phyloP scores from a whole-genome alignment of 495 filamentous ascomycete species.

The Penicillium malachiteum region DNA sequence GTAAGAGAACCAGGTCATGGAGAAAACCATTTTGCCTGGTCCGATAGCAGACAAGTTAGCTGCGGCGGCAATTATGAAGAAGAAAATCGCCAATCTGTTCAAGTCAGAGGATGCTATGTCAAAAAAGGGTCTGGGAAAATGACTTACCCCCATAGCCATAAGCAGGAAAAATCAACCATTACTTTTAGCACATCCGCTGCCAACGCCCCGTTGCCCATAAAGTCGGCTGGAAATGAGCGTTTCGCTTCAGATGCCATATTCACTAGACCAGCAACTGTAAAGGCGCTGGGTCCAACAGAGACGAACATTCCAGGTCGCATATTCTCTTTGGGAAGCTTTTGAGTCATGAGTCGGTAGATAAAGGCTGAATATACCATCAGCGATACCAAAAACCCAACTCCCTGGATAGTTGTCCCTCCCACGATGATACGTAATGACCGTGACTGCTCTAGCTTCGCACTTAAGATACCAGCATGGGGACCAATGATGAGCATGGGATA shows the following conservation, averaged over 20 bases:
- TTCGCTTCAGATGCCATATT: conserved; percentile 52
- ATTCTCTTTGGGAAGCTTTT: conserved; percentile 77
- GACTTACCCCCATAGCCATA: conserved; percentile 78
- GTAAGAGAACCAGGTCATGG: conserved; percentile 88
- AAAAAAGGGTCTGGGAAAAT: neutral
- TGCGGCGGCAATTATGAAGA: conserved; percentile 76
- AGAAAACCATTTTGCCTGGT: conserved; percentile 65
- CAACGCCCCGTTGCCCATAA: conserved; percentile 58
- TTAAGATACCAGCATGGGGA: conserved; percentile 68
- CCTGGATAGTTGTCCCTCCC: conserved; percentile 71
- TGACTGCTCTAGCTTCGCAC: conserved; percentile 45
- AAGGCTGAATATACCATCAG: conserved; percentile 86
- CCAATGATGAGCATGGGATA: conserved; percentile 82
- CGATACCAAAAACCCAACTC: conserved; percentile 80
- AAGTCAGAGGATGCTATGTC: neutral
- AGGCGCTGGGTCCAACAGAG: conserved; percentile 74
- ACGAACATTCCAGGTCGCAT: conserved; percentile 84
- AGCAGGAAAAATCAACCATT: conserved; percentile 56
- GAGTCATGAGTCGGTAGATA: conserved; percentile 86
- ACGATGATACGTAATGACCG: conserved; percentile 63
- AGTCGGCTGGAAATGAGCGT: conserved; percentile 48
- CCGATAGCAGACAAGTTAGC: conserved; percentile 73
- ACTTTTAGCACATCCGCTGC: conserved; percentile 56
- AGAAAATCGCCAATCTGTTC: conserved; percentile 72
- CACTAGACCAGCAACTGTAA: conserved; percentile 71